These are phyloP conservation scores for Neofusicoccum sp. DNA, from an alignment of 2,329 filamentous ascomycete genomes.

Conservation along the genomic window DNA sequence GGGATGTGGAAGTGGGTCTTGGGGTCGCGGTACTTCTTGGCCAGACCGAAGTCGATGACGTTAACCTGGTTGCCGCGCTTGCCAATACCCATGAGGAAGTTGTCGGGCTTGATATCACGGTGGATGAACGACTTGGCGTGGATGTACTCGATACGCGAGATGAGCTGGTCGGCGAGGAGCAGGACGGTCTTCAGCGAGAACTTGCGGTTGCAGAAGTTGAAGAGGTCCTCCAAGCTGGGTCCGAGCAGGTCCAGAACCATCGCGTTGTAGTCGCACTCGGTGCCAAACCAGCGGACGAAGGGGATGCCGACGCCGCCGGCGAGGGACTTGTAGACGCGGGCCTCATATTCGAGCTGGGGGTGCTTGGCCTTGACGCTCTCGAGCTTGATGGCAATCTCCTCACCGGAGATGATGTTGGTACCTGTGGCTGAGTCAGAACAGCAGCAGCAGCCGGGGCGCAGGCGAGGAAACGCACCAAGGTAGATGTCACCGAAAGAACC, in stretches of 20 bases:
- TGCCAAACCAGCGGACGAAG: slow-evolving; percentile 99
- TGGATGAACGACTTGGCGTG: slow-evolving; percentile 99
- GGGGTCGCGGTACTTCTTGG: slow-evolving; percentile 99
- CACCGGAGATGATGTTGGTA: slow-evolving; percentile 98
- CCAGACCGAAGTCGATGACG: slow-evolving; percentile 97
- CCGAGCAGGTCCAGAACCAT: slow-evolving; percentile 98
- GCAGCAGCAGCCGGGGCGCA: neutral
- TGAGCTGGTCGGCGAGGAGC: slow-evolving; percentile 93
- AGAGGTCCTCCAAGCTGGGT: slow-evolving; percentile 92
- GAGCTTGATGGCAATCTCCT: slow-evolving; percentile 99
- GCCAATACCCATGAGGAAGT: slow-evolving; percentile 98
- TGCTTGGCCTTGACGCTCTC: slow-evolving; percentile 99
- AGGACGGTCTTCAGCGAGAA: slow-evolving; percentile 98
- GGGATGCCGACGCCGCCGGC: slow-evolving; percentile 97
- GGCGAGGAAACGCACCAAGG: slow-evolving; percentile 57
- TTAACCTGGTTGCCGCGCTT: slow-evolving; percentile 99
- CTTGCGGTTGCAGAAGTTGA: slow-evolving; percentile 99
- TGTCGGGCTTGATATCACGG: slow-evolving; percentile 99
- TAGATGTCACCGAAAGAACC: slow-evolving; percentile 99
- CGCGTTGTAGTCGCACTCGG: slow-evolving; percentile 99
- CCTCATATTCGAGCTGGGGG: slow-evolving; percentile 97
- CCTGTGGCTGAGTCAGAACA: slow-evolving; percentile 49
- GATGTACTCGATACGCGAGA: slow-evolving; percentile 99
- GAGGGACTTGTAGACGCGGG: slow-evolving; percentile 84
- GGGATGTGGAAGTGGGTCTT: slow-evolving; percentile 99